Conservation (phyloP, 2,329 filamentous ascomycete species). For the Clarireedia hainanense region DNA sequence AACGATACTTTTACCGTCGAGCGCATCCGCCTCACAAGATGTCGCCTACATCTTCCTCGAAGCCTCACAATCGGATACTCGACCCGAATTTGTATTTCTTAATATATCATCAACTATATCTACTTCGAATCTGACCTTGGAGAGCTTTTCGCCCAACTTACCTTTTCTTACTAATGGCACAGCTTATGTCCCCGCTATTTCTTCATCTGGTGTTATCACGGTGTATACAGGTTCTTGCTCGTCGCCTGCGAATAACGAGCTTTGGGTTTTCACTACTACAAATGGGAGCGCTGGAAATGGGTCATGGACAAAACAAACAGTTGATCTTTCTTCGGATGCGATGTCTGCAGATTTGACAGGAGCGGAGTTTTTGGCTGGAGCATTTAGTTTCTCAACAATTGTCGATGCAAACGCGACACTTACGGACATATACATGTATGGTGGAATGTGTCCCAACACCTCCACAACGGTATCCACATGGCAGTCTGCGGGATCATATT, state of each 20-base stretch:
- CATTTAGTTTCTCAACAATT: slow-evolving; percentile 26
- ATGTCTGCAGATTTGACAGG: slow-evolving; percentile 32
- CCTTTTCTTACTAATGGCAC: slow-evolving; percentile 54
- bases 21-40: slow-evolving; percentile 39
- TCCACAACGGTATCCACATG: slow-evolving; percentile 42
- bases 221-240: slow-evolving; percentile 70
- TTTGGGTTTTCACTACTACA: slow-evolving; percentile 62
- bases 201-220: slow-evolving; percentile 59
- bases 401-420: slow-evolving; percentile 24
- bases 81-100: slow-evolving; percentile 50
- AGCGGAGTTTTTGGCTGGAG: slow-evolving; percentile 49
- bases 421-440: slow-evolving; percentile 47
- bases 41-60: slow-evolving; percentile 61
- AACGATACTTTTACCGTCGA: slow-evolving; percentile 52
- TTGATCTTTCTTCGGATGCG: slow-evolving; percentile 29
- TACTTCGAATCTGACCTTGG: slow-evolving; percentile 37
- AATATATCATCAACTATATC: slow-evolving; percentile 54
- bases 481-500: slow-evolving; percentile 67
- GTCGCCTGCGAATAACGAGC: slow-evolving; percentile 39
- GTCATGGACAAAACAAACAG: slow-evolving; percentile 44
- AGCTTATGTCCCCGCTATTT: slow-evolving; percentile 61
- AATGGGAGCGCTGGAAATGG: slow-evolving; percentile 39
- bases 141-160: slow-evolving; percentile 46
- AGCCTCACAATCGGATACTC: slow-evolving; percentile 28
- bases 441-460: slow-evolving; percentile 75